Evolutionary conservation across 2,329 filamentous ascomycete species (phyloP).

Genomic region (Hymenoscyphus fructigenus): DNA sequence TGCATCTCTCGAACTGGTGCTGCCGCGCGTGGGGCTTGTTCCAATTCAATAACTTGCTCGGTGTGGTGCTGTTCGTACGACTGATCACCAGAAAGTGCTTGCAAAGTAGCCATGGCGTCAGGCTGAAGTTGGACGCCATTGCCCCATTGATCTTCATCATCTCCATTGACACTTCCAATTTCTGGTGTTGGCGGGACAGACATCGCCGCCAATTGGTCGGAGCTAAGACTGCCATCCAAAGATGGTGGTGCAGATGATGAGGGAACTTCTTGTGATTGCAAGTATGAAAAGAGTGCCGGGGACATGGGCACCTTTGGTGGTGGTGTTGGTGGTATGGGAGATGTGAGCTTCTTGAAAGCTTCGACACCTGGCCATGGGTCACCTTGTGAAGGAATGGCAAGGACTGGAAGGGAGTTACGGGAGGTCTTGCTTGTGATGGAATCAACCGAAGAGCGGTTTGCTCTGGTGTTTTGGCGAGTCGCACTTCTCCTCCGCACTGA

Average conservation of each 20-base stretch:
- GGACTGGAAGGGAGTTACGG: slow-evolving; percentile 43
- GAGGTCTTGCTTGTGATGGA: slow-evolving; percentile 30
- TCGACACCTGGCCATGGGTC: slow-evolving; percentile 48
- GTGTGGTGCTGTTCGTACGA: slow-evolving; percentile 63
- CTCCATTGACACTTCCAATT: slow-evolving; percentile 55
- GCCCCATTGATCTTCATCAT: slow-evolving; percentile 64
- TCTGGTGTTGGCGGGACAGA: slow-evolving; percentile 85
- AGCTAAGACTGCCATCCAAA: slow-evolving; percentile 77
- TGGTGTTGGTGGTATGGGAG: slow-evolving; percentile 62
- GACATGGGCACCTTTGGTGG: slow-evolving; percentile 72
- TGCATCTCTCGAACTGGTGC: slow-evolving; percentile 50
- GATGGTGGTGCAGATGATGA: slow-evolving; percentile 81
- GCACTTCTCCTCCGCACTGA: slow-evolving; percentile 33
- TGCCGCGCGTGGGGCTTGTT: slow-evolving; percentile 22
- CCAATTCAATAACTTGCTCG: slow-evolving; percentile 54
- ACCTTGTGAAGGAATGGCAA: slow-evolving; percentile 48
- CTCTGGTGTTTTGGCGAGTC: slow-evolving; percentile 33
- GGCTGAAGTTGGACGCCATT: slow-evolving; percentile 72
- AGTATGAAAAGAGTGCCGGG: slow-evolving; percentile 69
- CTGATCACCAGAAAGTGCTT: slow-evolving; percentile 63
- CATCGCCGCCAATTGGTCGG: slow-evolving; percentile 79
- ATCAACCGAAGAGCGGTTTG: slow-evolving; percentile 30
- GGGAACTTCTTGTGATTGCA: slow-evolving; percentile 69
- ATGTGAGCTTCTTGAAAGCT: slow-evolving; percentile 49
- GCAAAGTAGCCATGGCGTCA: slow-evolving; percentile 76